phyloP scores from a whole-genome alignment of 2,329 filamentous ascomycete species.

The Parafenestella ontariensis region DNA sequence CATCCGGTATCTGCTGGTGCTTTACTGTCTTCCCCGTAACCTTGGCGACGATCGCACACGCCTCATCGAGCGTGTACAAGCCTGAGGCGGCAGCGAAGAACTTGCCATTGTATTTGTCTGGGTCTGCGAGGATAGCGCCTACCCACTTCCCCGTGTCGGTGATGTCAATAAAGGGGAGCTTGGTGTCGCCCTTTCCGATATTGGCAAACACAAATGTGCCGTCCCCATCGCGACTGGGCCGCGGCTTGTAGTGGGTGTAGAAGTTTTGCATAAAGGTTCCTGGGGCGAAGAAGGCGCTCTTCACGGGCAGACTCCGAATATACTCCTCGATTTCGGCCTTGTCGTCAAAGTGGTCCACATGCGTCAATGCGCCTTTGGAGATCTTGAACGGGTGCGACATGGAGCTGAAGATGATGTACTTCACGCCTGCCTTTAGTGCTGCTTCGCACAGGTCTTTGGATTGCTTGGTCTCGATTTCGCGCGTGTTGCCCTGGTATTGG shows the following conservation, averaged over 20 bases:
- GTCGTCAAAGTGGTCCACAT: conserved; percentile 61
- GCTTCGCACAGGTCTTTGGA: conserved; percentile 37
- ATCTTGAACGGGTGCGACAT: conserved; percentile 37
- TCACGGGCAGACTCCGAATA: conserved; percentile 57
- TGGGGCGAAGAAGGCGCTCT: conserved; percentile 61
- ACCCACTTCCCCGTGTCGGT: conserved; percentile 56
- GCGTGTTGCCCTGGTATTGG: conserved; percentile 27
- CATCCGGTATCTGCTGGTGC: conserved; percentile 33
- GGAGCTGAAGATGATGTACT: conserved; percentile 51
- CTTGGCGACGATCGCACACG: conserved; percentile 50
- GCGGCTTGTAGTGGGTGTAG: conserved; percentile 14
- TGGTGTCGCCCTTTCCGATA: conserved; percentile 10
- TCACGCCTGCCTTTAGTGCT: conserved; percentile 42
- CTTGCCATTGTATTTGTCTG: conserved; percentile 54
- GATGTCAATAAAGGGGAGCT: conserved; percentile 56
- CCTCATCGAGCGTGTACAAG: conserved; percentile 50
- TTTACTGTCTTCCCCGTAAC: conserved; percentile 50
- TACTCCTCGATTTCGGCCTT: conserved; percentile 66
- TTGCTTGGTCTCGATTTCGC: conserved; percentile 35
- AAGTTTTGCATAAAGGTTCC: conserved; percentile 65
- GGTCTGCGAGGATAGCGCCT: conserved; percentile 52
- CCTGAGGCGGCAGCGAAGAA: conserved; percentile 54
- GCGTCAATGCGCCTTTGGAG: conserved; percentile 41
- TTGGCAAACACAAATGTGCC: conserved; percentile 35
- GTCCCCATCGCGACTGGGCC: conserved; percentile 21